phyloP scores from a whole-genome alignment of 1,284 basidiomycete genomes.

The Leucoagaricus sp. region DNA sequence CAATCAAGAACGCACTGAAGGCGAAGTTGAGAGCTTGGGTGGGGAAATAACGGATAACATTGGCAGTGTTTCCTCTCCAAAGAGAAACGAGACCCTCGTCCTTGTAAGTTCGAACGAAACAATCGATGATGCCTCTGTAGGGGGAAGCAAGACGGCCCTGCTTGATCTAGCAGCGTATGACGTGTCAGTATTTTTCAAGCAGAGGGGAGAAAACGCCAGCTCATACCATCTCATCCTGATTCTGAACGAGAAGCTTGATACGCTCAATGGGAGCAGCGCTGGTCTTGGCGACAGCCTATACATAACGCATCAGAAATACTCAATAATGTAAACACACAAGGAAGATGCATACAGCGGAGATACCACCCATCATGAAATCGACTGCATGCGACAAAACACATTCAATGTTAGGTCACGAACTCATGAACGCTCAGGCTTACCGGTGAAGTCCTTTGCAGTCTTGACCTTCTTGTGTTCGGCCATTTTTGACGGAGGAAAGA shows the following conservation, averaged over 20 bases:
- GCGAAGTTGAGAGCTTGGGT: slow-evolving; percentile 96
- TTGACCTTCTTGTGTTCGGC: slow-evolving; percentile 77
- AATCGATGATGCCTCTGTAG: slow-evolving; percentile 93
- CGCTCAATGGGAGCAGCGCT: slow-evolving; percentile 98
- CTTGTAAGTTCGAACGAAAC: slow-evolving; percentile 83
- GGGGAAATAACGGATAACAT: slow-evolving; percentile 98
- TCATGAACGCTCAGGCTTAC: slow-evolving; percentile 42
- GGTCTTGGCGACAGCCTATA: slow-evolving; percentile 93
- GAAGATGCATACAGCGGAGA: slow-evolving; percentile 72
- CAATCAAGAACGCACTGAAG: slow-evolving; percentile 68
- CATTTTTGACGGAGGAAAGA: slow-evolving; percentile 61
- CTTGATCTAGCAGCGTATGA: slow-evolving; percentile 72
- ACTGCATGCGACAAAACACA: slow-evolving; percentile 43
- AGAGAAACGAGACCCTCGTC: slow-evolving; percentile 92
- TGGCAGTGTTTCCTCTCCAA: slow-evolving; percentile 97
- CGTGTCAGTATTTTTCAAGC: slow-evolving; percentile 26
- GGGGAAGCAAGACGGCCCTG: slow-evolving; percentile 90
- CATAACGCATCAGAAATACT: slow-evolving; percentile 22
- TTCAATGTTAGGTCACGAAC: slow-evolving; percentile 16
- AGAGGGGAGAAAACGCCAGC: slow-evolving; percentile 7
- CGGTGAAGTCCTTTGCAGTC: slow-evolving; percentile 77
- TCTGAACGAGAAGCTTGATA: slow-evolving; percentile 97
- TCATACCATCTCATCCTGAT: slow-evolving; percentile 91
- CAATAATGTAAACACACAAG: slow-evolving; percentile 17
- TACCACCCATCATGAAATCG: slow-evolving; percentile 93